These are phyloP conservation scores for Zoysia pacifica DNA, from an alignment of 176 grass and related monocot species.

Conservation along the genomic window DNA sequence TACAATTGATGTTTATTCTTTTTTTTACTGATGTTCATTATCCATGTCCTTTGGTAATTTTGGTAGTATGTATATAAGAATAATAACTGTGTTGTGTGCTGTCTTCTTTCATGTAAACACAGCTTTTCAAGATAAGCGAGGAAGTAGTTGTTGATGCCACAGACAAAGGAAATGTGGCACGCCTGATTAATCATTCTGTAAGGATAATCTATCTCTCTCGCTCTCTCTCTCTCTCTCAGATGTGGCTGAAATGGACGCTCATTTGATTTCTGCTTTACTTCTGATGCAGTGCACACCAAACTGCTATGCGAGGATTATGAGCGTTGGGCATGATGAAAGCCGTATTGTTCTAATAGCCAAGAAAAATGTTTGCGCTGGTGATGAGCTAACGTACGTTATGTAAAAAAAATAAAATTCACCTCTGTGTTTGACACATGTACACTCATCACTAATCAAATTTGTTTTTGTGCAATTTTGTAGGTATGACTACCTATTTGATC, in stretches of 20 bases:
- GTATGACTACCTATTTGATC: slow-evolving; percentile 97
- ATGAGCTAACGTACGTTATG: slow-evolving; percentile 84
- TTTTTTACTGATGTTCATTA: slow-evolving; percentile 29
- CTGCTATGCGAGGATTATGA: slow-evolving; percentile 99
- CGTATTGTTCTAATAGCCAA: slow-evolving; percentile 96
- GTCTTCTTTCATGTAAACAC: slow-evolving; percentile 4
- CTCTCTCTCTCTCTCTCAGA: slow-evolving; percentile 16
- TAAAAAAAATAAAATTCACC: background rate
- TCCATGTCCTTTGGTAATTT: slow-evolving; percentile 22
- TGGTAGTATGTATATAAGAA: background rate
- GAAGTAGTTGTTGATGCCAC: slow-evolving; percentile 99
- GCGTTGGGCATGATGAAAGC: slow-evolving; percentile 90
- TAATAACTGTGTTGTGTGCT: slow-evolving; percentile 16
- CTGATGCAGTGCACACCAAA: slow-evolving; percentile 84
- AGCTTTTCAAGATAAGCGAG: slow-evolving; percentile 99
- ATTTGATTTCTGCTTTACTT: slow-evolving; percentile 16
- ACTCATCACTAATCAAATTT: slow-evolving; percentile 24
- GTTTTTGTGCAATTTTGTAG: slow-evolving; percentile 50
- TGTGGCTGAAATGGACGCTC: slow-evolving; percentile 7
- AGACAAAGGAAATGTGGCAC: slow-evolving; percentile 91
- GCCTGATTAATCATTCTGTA: slow-evolving; percentile 98
- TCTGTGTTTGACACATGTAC: slow-evolving; percentile 1
- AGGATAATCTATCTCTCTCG: too few relatives aligned
- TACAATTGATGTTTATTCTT: background rate
- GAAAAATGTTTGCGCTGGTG: slow-evolving; percentile 76